phyloP scores from a whole-genome alignment of 1,284 basidiomycete species.

The Boletus semigastroideus region DNA sequence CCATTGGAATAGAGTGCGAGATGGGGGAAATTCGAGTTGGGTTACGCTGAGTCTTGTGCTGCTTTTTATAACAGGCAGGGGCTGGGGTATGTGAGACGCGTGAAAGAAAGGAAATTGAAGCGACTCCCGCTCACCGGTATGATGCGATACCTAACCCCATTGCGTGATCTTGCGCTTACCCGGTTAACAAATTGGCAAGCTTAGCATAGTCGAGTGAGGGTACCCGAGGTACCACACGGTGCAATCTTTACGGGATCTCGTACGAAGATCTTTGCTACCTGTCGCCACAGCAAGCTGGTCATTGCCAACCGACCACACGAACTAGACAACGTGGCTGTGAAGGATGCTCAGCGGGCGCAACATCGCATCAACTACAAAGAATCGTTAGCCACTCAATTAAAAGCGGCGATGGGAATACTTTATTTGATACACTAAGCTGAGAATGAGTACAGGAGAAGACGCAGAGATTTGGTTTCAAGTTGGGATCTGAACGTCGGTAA shows the following conservation, averaged over 20 bases:
- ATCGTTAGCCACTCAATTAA: constrained; percentile 1
- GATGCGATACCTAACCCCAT: constrained; percentile 18
- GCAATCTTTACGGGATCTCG: neutral
- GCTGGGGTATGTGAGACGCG: neutral
- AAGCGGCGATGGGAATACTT: neutral
- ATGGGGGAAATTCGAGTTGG: neutral
- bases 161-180: constrained; percentile 34
- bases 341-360: neutral
- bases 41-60: constrained; percentile 6
- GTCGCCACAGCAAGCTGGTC: neutral
- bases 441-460: neutral
- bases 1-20: constrained; percentile 28
- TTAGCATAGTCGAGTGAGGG: neutral
- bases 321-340: neutral
- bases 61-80: constrained; percentile 6
- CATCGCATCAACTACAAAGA: constrained; percentile 1
- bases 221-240: neutral
- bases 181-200: constrained; percentile 10
- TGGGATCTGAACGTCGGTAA: neutral
- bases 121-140: constrained; percentile 4
- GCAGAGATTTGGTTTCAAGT: neutral
- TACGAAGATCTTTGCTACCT: neutral
- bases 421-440: neutral
- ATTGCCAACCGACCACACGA: neutral
- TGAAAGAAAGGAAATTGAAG: neutral